Percentiles rank a stretch among this genome's conserved stretches.
Conservation (phyloP, 1,284 basidiomycete species). For the Cryptococcus amylolentus region DNA sequence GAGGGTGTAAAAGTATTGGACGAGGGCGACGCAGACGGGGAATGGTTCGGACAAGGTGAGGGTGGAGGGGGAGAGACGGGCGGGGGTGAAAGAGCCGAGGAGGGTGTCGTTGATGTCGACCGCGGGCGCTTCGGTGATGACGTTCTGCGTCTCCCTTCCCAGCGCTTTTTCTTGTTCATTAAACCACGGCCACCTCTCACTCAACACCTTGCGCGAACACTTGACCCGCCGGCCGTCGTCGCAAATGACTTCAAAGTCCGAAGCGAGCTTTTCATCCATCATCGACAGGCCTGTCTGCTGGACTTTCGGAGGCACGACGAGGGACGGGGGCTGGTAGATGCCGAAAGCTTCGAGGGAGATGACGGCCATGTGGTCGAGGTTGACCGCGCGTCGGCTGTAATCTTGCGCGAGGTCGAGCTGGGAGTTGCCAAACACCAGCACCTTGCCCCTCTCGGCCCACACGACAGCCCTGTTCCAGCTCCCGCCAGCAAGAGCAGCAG, state of each 20-base stretch:
- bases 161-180: conserved; percentile 59
- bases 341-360: conserved; percentile 90
- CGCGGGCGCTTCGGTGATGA: conserved; percentile 23
- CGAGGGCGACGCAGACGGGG: conserved; percentile 77
- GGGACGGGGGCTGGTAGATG: conserved; percentile 77
- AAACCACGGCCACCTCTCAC: conserved; percentile 93
- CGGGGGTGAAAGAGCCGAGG: conserved; percentile 34
- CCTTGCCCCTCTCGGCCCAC: conserved; percentile 72
- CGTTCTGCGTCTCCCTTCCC: conserved; percentile 15
- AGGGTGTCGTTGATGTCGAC: conserved; percentile 42
- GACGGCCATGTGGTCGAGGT: conserved; percentile 85
- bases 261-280: conserved; percentile 68
- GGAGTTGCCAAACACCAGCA: conserved; percentile 83
- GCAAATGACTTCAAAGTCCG: conserved; percentile 86
- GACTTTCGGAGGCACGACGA: conserved; percentile 66
- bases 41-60: conserved; percentile 84
- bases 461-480: conserved; percentile 86
- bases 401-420: conserved; percentile 83
- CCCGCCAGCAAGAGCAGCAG: conserved; percentile 67
- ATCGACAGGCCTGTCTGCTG: conserved; percentile 64
- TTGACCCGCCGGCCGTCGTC: conserved; percentile 79
- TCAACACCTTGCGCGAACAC: conserved; percentile 75
- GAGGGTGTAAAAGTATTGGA: conserved; percentile 89
- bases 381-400: conserved; percentile 82
- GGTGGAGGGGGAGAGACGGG: conserved; percentile 57